These are phyloP conservation scores for Dothistroma pini DNA, from an alignment of 2,329 filamentous ascomycete species.

Conservation along the genomic window DNA sequence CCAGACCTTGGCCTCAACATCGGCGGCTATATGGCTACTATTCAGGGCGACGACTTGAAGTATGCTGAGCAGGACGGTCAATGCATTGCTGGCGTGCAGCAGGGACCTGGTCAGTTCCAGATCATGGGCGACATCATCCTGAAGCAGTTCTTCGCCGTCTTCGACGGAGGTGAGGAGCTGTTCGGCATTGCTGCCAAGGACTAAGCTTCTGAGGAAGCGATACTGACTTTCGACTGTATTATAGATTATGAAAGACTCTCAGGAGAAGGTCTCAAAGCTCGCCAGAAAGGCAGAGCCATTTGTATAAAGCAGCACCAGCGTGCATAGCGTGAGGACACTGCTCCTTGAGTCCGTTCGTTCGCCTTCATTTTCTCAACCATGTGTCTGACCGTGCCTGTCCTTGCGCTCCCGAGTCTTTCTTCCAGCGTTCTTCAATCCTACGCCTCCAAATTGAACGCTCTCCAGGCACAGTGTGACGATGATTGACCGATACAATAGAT, in stretches of 20 bases:
- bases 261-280: neutral
- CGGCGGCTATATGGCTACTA: constrained; percentile 44
- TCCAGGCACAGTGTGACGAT: too few relatives aligned
- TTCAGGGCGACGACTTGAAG: constrained; percentile 44
- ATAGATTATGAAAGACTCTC: neutral
- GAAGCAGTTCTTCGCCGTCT: constrained; percentile 59
- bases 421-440: too few relatives aligned
- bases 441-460: too few relatives aligned
- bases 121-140: constrained; percentile 63
- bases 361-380: too few relatives aligned
- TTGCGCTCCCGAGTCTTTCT: too few relatives aligned
- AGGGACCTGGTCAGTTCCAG: constrained; percentile 49
- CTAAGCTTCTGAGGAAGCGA: constrained; percentile 1
- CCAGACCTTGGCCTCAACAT: constrained; percentile 53
- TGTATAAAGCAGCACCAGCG: neutral
- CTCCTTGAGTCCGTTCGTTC: neutral
- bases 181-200: constrained; percentile 51
- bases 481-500: too few relatives aligned
- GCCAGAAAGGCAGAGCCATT: neutral
- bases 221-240: neutral
- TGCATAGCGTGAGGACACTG: neutral
- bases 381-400: too few relatives aligned
- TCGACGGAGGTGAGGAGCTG: constrained; percentile 51
- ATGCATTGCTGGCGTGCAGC: constrained; percentile 67
- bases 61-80: constrained; percentile 50